Evolutionary conservation across 441 rosid species (phyloP).

Genomic region (Euphorbia celastroides): DNA sequence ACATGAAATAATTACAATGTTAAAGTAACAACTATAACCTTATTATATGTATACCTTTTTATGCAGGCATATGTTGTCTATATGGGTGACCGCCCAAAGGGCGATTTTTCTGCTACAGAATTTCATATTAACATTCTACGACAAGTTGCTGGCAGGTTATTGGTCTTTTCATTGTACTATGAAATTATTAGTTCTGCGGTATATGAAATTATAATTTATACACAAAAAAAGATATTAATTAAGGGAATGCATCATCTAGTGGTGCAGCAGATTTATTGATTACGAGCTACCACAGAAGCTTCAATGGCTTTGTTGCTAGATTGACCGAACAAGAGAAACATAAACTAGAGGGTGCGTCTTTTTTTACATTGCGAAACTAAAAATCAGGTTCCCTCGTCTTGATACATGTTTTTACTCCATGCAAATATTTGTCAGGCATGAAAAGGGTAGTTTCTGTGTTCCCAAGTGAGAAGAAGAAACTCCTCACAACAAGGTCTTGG

Average conservation of each 20-base stretch:
- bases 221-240: neutral
- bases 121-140: slow-evolving; percentile 28
- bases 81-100: slow-evolving; percentile 32
- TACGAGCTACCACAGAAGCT: slow-evolving; percentile 23
- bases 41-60: no score
- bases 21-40: no score
- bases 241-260: neutral
- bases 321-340: slow-evolving; percentile 21
- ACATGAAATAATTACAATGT: no score
- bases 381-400: no score
- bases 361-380: neutral
- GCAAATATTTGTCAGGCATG: slow-evolving; percentile 2
- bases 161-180: neutral
- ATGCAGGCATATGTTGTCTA: slow-evolving; percentile 47
- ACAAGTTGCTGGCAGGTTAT: slow-evolving; percentile 37
- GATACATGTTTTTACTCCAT: neutral
- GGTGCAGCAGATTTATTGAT: slow-evolving; percentile 19
- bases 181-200: neutral
- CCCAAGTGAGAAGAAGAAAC: slow-evolving; percentile 19
- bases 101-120: slow-evolving; percentile 16
- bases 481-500: slow-evolving; percentile 34
- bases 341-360: slow-evolving; percentile 19
- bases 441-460: slow-evolving; percentile 31
- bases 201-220: neutral
- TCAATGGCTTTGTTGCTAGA: slow-evolving; percentile 32